Percentiles rank a stretch among this genome's conserved stretches.
Conservation (phyloP, 108 stramenopile species). For the Nitzschia inconspicua region DNA sequence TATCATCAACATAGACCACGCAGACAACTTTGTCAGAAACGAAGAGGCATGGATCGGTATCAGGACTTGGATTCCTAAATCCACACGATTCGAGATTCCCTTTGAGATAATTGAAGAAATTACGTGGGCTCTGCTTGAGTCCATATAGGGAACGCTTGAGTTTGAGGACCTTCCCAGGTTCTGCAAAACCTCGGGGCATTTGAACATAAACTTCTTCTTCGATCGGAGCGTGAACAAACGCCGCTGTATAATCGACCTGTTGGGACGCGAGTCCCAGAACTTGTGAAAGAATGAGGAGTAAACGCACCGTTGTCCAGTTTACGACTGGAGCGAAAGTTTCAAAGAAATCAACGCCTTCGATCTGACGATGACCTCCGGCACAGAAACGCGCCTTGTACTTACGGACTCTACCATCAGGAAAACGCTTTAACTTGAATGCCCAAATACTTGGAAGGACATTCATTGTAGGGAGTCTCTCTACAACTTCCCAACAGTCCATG, state of each 20-base stretch:
- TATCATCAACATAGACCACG: conserved; percentile 1
- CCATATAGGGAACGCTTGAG: conserved; percentile 40
- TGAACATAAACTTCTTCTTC: conserved; percentile 2
- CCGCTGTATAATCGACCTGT: conserved; percentile 49
- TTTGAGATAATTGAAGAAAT: conserved; percentile 31
- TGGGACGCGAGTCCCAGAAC: conserved; percentile 27
- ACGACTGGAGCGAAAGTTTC: conserved; percentile 54
- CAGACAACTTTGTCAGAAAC: conserved; percentile 16
- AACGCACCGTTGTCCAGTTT: conserved; percentile 32
- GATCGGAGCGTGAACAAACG: conserved; percentile 6
- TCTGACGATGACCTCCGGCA: background rate
- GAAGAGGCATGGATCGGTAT: conserved; percentile 38
- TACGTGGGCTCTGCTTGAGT: conserved; percentile 25
- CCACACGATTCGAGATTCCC: background rate
- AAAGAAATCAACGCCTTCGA: background rate
- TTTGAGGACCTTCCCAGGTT: conserved; percentile 8
- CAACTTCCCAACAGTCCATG: conserved; percentile 37
- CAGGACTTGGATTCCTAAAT: conserved; percentile 20
- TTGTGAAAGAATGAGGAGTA: conserved; percentile 23
- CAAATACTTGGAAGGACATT: conserved; percentile 34
- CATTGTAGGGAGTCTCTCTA: conserved; percentile 7
- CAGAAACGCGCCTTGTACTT: conserved; percentile 3
- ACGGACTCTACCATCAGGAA: conserved; percentile 19
- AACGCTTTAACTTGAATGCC: conserved; percentile 41
- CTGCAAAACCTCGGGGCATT: conserved; percentile 2